Evolutionary conservation across 768 basidiomycete genomes (phyloP), one percentile per base, ranked within the genome.

Genomic region (Trametopsis cervina): DNA sequence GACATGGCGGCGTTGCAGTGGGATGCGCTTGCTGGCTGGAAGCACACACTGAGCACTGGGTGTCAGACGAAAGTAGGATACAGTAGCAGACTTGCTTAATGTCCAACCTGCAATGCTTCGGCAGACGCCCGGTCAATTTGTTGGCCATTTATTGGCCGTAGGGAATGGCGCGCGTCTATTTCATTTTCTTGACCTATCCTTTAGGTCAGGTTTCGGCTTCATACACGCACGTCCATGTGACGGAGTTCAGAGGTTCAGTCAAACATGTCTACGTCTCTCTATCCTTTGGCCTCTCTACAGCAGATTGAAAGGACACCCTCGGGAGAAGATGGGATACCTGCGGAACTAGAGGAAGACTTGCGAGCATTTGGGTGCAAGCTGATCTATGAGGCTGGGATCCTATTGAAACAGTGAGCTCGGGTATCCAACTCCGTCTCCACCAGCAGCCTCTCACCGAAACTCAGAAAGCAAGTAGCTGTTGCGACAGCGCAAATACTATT

Each of bases 401-500:
- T 98, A 47, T 73, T 97, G 56, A 83, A 85, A 63, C 86, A 95
- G 95, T 96, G 60, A 58, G 85, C 53, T 41, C 22, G 4, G 9
- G n/a, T n/a, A n/a, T n/a, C n/a, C n/a, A n/a, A n/a, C n/a, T n/a
- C n/a, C n/a, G n/a, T n/a, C n/a, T n/a, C n/a, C n/a, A n/a, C n/a
- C n/a, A n/a, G n/a, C n/a, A n/a, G n/a, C n/a, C n/a, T n/a, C n/a
- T n/a, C n/a, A n/a, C n/a, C n/a, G n/a, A n/a, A n/a, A n/a, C 27
- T n/a, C 64, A 89, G 87, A 66, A 96, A 97, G 55, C 96, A 99
- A 63, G 94, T 96, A 23, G 94, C 94, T 12, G 88, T 97, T 45
- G 92, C 96, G 4, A 90, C 94, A 1, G 96, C 96, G 0, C 94
- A 97, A 63, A 90, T 98, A 25, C 69, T 99, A 1, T 95, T 94